Conservation (phyloP, 176 grass and related monocot genomes). For the Cenchrus fungigraminus region DNA sequence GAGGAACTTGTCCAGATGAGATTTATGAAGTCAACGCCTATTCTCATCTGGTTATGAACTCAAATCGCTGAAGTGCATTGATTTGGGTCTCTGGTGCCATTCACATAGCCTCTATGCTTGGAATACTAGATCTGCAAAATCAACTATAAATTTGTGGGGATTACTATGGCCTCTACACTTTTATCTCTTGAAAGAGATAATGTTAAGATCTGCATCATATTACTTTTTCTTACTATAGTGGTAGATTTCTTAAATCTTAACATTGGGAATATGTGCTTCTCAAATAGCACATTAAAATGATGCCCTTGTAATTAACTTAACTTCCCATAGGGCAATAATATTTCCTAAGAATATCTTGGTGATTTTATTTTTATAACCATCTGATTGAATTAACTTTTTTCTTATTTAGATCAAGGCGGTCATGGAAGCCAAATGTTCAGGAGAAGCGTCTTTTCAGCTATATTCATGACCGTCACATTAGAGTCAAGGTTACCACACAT, state of each 20-base stretch:
- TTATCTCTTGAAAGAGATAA: neutral
- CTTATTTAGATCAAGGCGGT: constrained; percentile 74
- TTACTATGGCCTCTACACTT: constrained; percentile 16
- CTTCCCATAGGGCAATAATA: neutral
- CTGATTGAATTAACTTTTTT: constrained; percentile 17
- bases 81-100: neutral
- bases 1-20: constrained; percentile 9
- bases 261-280: neutral
- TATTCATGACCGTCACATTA: constrained; percentile 86
- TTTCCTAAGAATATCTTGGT: constrained; percentile 7
- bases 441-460: constrained; percentile 96
- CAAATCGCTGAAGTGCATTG: neutral
- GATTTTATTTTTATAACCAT: neutral
- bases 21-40: neutral
- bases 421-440: constrained; percentile 98
- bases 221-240: neutral
- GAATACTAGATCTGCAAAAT: neutral
- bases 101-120: neutral
- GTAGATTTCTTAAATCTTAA: constrained; percentile 18
- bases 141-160: neutral
- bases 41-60: neutral
- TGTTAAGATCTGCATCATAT: neutral
- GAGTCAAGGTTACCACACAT: constrained; percentile 86
- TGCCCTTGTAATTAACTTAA: constrained; percentile 12
- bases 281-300: neutral